Conservation (phyloP, 192 early-diverging fungal genomes). For the Umbelopsis sp. region DNA sequence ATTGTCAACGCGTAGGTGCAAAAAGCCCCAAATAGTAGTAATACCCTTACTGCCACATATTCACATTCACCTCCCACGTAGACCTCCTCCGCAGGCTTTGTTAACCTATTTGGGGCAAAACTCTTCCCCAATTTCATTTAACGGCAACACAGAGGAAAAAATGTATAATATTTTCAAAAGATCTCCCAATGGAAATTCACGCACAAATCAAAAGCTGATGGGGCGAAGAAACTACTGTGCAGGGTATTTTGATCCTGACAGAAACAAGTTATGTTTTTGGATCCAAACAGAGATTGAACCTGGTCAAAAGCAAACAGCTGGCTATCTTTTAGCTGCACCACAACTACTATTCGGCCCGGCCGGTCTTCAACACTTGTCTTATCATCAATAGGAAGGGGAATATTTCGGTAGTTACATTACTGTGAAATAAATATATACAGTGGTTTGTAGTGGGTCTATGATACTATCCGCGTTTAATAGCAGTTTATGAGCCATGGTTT, state of each 20-base stretch:
- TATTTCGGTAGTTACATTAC: no score
- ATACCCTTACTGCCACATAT: background rate
- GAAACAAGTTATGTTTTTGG: slow-evolving; percentile 30
- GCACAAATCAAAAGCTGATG: slow-evolving; percentile 29
- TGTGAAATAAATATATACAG: background rate
- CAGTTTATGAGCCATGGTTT: no score
- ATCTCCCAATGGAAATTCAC: slow-evolving; percentile 31
- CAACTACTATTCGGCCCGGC: slow-evolving; percentile 22
- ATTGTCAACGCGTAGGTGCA: slow-evolving; percentile 64
- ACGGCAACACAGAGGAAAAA: slow-evolving; percentile 62
- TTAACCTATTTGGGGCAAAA: slow-evolving; percentile 64
- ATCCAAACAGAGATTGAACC: slow-evolving; percentile 27
- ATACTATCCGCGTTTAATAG: no score
- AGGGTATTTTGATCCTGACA: slow-evolving; percentile 26
- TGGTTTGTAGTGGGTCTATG: no score
- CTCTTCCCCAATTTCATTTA: slow-evolving; percentile 53
- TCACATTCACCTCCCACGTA: background rate
- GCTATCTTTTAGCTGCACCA: slow-evolving; percentile 25
- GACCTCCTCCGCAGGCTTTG: slow-evolving; percentile 69
- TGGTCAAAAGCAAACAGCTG: slow-evolving; percentile 25
- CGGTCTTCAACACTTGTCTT: slow-evolving; percentile 10
- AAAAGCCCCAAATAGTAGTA: background rate
- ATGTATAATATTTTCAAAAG: slow-evolving; percentile 68
- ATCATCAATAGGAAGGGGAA: background rate
- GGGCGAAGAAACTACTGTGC: slow-evolving; percentile 28